Evolutionary conservation across 129 eudicot genomes (phyloP), one percentile per base, ranked within the genome.

Genomic region (Apium graveolens): DNA sequence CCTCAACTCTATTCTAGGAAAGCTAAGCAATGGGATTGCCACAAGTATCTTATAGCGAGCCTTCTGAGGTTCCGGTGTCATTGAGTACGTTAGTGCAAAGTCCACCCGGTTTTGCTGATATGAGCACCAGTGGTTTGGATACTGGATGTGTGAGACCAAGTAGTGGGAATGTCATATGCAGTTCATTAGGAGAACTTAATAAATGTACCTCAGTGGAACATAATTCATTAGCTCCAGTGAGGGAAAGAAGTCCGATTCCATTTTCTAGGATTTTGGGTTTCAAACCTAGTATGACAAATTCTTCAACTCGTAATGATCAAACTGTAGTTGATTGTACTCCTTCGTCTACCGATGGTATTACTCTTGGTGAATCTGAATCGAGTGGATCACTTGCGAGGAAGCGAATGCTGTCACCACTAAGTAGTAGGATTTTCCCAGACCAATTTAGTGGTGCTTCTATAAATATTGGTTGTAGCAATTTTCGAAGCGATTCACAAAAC

Each of bases 191-290:
- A 71, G 87, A 81, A 73, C 80, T 84, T 78, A 57, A 75, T 75
- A 70, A 49, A 49, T 70, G 81, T 75, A 77, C 81, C 24, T 81
- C 83, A 20, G 27, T 39, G 83, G 88, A 82, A 74, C 37, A 81
- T 77, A 88, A 77, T 78, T 72, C 62, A n/a, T 65, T 79, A 79
- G 79, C 80, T 57, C 68, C 84, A 73, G 83, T 78, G 71, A 45
- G 76, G 78, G 69, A 84, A 46, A 80, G 78, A 53, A 83, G 68
- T 82, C 86, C 79, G 34, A 66, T 78, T 77, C 83, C 96, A 11
- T 75, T 87, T 68, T 83, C 90, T 24, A 83, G 96, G 81, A 81
- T 92, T 76, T 89, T 92, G 82, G 96, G 96, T 55, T 90, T 90
- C 85, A 78, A 84, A 71, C 83, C 88, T 79, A 82, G 79, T 46